Evolutionary conservation across 1,284 basidiomycete species (phyloP).

Genomic region (Trametes pubescens): DNA sequence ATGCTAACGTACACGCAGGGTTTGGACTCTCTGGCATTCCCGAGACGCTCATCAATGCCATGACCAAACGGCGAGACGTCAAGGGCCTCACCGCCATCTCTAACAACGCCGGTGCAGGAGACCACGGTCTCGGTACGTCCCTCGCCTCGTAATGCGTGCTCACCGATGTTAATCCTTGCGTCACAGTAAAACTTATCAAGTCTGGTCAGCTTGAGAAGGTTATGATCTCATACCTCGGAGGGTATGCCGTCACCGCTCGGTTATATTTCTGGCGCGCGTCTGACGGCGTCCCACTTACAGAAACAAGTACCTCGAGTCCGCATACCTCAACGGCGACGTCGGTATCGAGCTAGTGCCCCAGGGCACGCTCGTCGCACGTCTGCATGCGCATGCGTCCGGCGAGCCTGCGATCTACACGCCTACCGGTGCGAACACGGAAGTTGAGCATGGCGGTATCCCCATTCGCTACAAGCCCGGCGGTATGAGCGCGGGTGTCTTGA

Average conservation of each 20-base stretch:
- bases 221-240: conserved; percentile 88
- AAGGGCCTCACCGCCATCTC: conserved; percentile 83
- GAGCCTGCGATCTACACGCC: conserved; percentile 96
- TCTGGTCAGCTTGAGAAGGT: conserved; percentile 82
- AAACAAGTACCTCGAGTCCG: conserved; percentile 77
- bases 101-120: conserved; percentile 88
- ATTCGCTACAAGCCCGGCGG: conserved; percentile 77
- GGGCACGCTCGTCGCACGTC: conserved; percentile 89
- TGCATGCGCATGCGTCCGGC: conserved; percentile 91
- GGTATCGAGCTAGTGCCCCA: conserved; percentile 90
- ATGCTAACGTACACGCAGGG: conserved; percentile 51
- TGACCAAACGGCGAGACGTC: conserved; percentile 77
- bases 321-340: conserved; percentile 85
- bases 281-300: conserved; percentile 45
- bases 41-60: conserved; percentile 85
- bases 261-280: conserved; percentile 3
- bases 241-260: conserved; percentile 51
- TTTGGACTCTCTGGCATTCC: conserved; percentile 82
- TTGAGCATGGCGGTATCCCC: conserved; percentile 83
- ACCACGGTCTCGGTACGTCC: conserved; percentile 78
- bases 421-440: conserved; percentile 85
- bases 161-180: conserved; percentile 7
- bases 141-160: conserved; percentile 6
- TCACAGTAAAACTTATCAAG: conserved; percentile 77
- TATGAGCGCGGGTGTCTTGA: conserved; percentile 65